A percentile compares a stretch with the other conserved stretches of the same genome.
Evolutionary conservation across 1,139 yeast genomes (phyloP).

Genomic region (Debaryomycetaceae sp.): DNA sequence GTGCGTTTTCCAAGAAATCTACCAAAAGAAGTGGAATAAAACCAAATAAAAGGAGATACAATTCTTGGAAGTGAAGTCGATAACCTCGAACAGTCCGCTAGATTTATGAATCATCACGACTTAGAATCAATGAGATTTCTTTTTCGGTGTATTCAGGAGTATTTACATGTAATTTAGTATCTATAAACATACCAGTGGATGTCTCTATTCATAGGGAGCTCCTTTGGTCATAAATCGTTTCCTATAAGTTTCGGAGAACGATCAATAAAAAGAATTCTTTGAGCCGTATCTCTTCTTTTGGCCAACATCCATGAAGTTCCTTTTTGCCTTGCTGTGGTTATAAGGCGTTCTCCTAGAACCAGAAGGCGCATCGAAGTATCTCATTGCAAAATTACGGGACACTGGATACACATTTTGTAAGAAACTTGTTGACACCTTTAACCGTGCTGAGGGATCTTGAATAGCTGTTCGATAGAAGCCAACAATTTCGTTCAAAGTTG

Average conservation of each 20-base stretch:
- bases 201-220: not conserved
- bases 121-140: not conserved
- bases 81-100: too few relatives aligned
- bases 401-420: conserved; percentile 8
- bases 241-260: not conserved
- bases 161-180: not conserved
- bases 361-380: conserved; percentile 18
- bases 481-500: conserved; percentile 8
- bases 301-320: conserved; percentile 7
- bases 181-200: not conserved
- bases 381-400: conserved; percentile 14
- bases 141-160: not conserved
- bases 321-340: conserved; percentile 14
- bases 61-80: not conserved
- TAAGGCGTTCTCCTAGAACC: not conserved
- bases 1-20: not conserved
- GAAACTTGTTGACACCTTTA: conserved; percentile 8
- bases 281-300: not conserved
- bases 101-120: not conserved
- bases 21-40: not conserved
- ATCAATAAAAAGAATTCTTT: not conserved
- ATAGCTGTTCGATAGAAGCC: conserved; percentile 10
- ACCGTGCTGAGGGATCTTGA: conserved; percentile 12
- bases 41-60: not conserved
- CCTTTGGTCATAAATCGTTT: not conserved